These are phyloP conservation scores for Selenicereus undatus DNA, from an alignment of 148 eudicot species.

Conservation along the genomic window DNA sequence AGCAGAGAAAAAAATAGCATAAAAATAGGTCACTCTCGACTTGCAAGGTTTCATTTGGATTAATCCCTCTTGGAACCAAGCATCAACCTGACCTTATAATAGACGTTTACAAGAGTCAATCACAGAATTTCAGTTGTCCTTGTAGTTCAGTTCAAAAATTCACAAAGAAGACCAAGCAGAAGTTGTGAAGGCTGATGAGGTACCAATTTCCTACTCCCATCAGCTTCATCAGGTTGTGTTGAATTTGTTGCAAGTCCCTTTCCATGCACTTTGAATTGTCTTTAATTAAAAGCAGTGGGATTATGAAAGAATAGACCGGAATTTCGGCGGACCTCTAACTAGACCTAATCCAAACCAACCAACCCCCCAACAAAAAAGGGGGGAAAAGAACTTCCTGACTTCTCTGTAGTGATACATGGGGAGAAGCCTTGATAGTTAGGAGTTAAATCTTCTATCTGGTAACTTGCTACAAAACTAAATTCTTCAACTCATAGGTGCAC, in stretches of 20 bases:
- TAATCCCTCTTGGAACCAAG: not conserved
- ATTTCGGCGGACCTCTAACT: too few species aligned
- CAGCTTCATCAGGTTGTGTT: not conserved
- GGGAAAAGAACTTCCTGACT: not conserved
- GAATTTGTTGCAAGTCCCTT: not conserved
- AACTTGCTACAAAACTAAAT: too few species aligned
- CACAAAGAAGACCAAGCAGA: not conserved
- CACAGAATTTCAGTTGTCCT: not conserved
- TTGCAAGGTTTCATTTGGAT: not conserved
- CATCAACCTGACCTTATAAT: not conserved
- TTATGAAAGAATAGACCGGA: not conserved
- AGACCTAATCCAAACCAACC: not conserved
- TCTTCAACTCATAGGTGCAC: not conserved
- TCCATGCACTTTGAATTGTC: not conserved
- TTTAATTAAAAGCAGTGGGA: not conserved
- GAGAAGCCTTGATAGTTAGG: not conserved
- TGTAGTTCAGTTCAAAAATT: not conserved
- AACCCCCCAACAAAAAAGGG: not conserved
- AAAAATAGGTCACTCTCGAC: not conserved
- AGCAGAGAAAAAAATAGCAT: not conserved
- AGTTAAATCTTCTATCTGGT: not conserved
- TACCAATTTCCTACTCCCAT: not conserved
- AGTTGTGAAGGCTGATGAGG: not conserved
- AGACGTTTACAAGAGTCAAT: conserved; percentile 1
- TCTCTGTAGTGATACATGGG: not conserved